phyloP scores from a whole-genome alignment of 2,329 filamentous ascomycete species.

The Ophiostoma montium region DNA sequence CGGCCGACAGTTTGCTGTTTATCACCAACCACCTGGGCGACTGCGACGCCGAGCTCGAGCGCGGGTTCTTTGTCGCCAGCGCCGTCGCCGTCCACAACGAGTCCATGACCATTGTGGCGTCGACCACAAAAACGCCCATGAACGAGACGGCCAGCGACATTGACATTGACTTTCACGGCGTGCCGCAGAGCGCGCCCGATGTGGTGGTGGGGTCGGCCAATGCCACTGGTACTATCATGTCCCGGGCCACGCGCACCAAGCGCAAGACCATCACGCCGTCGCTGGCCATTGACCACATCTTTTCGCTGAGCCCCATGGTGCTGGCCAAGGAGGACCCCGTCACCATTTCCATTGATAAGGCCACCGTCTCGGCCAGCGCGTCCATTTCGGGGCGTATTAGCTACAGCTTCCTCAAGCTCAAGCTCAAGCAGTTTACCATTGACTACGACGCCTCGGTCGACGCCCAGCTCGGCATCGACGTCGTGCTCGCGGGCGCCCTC shows the following conservation, averaged over 20 bases:
- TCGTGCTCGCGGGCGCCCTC: slow-evolving; percentile 22
- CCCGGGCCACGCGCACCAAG: neutral
- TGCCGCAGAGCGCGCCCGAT: neutral
- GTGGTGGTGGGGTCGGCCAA: neutral
- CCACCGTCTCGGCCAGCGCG: neutral
- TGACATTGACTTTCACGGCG: neutral
- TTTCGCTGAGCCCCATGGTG: neutral
- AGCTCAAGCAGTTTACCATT: slow-evolving; percentile 24
- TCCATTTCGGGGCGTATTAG: neutral
- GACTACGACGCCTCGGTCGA: slow-evolving; percentile 27
- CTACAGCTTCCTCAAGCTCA: neutral
- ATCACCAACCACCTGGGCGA: slow-evolving; percentile 29
- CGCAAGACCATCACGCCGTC: neutral
- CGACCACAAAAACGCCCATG: slow-evolving; percentile 17
- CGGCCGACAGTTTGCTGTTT: slow-evolving; percentile 18
- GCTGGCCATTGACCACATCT: neutral
- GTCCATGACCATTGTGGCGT: slow-evolving; percentile 19
- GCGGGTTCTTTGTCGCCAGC: slow-evolving; percentile 24
- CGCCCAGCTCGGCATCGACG: slow-evolving; percentile 23
- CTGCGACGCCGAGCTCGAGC: slow-evolving; percentile 26
- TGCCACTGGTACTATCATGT: no score
- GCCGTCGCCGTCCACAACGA: slow-evolving; percentile 17
- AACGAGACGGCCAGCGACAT: neutral
- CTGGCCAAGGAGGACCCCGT: neutral
- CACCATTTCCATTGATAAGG: neutral